Conservation (phyloP, 78 protist genomes). For the Dictyostelium intermedium region DNA sequence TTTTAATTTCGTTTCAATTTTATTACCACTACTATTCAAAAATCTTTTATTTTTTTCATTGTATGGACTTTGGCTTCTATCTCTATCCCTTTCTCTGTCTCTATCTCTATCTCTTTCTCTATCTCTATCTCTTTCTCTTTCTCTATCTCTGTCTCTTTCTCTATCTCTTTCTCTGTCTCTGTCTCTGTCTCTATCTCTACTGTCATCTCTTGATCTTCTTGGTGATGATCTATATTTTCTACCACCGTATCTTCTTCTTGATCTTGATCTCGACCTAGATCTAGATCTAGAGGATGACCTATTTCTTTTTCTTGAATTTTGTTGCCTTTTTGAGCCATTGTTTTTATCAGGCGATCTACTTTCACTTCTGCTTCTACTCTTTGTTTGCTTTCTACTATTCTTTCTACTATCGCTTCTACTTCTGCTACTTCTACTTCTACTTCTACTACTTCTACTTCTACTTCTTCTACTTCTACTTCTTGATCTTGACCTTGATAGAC, state of each 20-base stretch:
- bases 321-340: background rate
- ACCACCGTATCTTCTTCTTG: background rate
- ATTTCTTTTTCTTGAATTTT: background rate
- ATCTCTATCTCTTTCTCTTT: background rate
- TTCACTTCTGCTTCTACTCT: background rate
- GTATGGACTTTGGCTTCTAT: background rate
- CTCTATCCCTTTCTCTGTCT: background rate
- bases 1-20: background rate
- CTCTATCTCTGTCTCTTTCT: background rate
- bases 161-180: background rate
- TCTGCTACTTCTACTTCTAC: background rate
- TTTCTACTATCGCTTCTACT: constrained; percentile 47
- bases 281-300: background rate
- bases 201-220: background rate
- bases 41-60: background rate
- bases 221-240: background rate
- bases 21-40: background rate
- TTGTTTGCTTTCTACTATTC: background rate
- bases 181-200: background rate
- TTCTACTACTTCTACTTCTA: background rate
- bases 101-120: background rate
- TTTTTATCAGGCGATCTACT: background rate
- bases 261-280: background rate
- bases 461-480: constrained; percentile 22
- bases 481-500: background rate